A percentile compares a stretch with the other conserved stretches of the same genome.
Conservation (phyloP, 2,329 filamentous ascomycete genomes). For the Cryphonectria japonica region DNA sequence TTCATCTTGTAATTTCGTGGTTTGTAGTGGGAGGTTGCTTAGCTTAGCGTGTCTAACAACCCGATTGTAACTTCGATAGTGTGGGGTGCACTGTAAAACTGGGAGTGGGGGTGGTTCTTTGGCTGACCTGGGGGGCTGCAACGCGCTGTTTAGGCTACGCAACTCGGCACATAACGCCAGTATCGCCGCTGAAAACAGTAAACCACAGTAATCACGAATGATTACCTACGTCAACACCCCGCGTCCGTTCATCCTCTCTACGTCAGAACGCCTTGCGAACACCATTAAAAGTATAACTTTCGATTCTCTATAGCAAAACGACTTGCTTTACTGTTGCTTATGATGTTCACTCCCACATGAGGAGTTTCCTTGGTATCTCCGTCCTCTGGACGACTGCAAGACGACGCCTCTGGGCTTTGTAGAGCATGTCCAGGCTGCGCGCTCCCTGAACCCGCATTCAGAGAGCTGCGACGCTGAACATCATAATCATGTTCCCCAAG, state of each 20-base stretch:
- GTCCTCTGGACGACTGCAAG: background rate
- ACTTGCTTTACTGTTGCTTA: constrained; percentile 11
- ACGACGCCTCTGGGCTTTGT: background rate
- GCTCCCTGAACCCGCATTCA: background rate
- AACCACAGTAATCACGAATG: background rate
- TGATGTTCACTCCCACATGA: background rate
- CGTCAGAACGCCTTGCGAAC: background rate
- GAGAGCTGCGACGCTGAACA: constrained; percentile 5
- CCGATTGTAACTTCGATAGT: background rate
- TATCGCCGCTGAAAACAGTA: background rate
- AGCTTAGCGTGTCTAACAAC: background rate
- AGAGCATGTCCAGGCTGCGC: background rate
- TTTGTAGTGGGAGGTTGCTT: background rate
- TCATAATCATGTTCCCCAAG: background rate
- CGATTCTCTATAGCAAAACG: constrained; percentile 18
- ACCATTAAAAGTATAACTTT: constrained; percentile 22
- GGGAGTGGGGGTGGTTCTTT: background rate
- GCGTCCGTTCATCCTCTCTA: background rate
- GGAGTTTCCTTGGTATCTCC: background rate
- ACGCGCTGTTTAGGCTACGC: background rate
- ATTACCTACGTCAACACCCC: background rate
- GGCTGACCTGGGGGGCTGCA: background rate
- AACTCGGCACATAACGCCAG: background rate
- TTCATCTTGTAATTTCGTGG: background rate
- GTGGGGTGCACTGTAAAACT: background rate